These are phyloP conservation scores for Flaveria sonorensis DNA, from an alignment of 129 eudicot genomes.

Conservation along the genomic window DNA sequence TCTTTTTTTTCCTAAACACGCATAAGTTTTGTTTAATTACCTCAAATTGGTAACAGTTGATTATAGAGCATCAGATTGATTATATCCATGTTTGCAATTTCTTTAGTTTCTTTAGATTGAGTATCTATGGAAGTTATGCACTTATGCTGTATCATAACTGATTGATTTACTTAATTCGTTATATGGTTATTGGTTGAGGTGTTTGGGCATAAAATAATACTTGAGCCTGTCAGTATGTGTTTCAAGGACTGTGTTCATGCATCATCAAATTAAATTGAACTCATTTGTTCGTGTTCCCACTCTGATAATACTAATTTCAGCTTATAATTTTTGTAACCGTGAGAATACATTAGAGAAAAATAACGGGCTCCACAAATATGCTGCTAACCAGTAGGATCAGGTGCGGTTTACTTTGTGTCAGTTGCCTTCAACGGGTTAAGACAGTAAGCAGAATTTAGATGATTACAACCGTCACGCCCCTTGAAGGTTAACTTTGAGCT, in stretches of 20 bases:
- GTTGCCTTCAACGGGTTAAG: neutral
- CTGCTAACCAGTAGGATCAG: neutral
- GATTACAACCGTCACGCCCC: neutral
- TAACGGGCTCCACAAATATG: neutral
- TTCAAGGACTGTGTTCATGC: too few species aligned
- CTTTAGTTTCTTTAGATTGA: too few species aligned
- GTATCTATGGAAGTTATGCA: too few species aligned
- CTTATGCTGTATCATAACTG: too few species aligned
- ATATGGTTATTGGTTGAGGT: too few species aligned
- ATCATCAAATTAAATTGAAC: too few species aligned
- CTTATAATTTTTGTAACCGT: neutral
- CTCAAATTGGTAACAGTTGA: conserved; percentile 13
- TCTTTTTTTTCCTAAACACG: too few species aligned
- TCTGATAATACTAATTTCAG: neutral
- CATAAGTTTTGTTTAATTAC: neutral
- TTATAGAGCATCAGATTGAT: neutral
- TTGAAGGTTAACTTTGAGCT: neutral
- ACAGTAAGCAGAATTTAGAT: neutral
- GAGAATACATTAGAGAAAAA: neutral
- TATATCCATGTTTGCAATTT: neutral
- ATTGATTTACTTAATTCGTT: too few species aligned
- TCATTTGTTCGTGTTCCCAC: too few species aligned
- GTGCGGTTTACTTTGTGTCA: neutral
- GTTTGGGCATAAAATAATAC: too few species aligned
- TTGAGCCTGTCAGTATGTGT: too few species aligned